Evolutionary conservation across 352 stramenopile genomes (phyloP).

Genomic region (Phytophthora megakarya): DNA sequence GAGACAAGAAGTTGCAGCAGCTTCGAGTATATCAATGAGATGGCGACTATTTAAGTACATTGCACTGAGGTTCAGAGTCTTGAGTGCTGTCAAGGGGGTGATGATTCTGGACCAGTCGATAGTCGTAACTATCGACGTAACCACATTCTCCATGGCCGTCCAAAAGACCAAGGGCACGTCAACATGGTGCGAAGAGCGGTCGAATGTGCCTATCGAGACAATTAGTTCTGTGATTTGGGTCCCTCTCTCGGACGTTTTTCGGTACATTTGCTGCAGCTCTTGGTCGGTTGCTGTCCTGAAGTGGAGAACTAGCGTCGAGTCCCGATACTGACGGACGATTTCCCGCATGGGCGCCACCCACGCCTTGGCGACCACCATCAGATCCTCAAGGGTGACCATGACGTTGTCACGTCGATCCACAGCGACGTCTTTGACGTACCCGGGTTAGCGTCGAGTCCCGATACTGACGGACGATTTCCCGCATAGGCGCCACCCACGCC

Average conservation of each 20-base stretch:
- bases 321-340: conserved; percentile 16
- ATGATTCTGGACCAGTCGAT: conserved; percentile 27
- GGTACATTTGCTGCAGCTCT: conserved; percentile 19
- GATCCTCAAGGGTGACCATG: conserved; percentile 8
- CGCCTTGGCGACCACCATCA: conserved; percentile 32
- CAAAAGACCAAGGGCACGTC: not conserved
- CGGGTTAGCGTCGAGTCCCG: conserved; percentile 16
- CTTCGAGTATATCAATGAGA: conserved; percentile 15
- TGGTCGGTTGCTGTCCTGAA: conserved; percentile 22
- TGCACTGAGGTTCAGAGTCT: conserved; percentile 23
- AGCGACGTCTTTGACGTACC: conserved; percentile 10
- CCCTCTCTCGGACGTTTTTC: conserved; percentile 7
- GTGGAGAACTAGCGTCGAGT: conserved; percentile 23
- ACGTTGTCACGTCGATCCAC: not conserved
- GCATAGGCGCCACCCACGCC: conserved; percentile 29
- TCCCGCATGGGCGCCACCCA: conserved; percentile 34
- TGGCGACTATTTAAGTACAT: conserved; percentile 27
- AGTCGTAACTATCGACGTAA: too few species aligned
- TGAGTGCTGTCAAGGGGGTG: conserved; percentile 13
- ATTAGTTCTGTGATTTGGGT: conserved; percentile 27
- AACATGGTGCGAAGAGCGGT: conserved; percentile 8
- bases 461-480: conserved; percentile 24
- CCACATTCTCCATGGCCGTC: conserved; percentile 18
- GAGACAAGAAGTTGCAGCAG: conserved; percentile 20
- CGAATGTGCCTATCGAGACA: conserved; percentile 29